Conservation (phyloP, 768 basidiomycete genomes). For the Rickenella mellea region DNA sequence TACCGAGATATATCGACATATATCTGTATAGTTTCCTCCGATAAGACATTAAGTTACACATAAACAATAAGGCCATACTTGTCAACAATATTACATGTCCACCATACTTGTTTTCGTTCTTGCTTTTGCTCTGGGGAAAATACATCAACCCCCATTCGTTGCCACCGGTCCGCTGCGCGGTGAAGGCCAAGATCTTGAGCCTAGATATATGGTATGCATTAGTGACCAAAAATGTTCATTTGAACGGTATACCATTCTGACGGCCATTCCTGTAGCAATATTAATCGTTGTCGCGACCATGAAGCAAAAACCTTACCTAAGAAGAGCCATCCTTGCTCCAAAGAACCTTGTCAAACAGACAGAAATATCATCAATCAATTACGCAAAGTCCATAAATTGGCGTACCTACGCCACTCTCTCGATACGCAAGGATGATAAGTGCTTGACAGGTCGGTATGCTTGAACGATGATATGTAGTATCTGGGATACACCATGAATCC, state of each 20-base stretch:
- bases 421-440: conserved; percentile 66
- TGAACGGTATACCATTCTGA: conserved; percentile 58
- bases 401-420: conserved; percentile 78
- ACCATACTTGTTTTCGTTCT: conserved; percentile 71
- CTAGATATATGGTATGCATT: conserved; percentile 22
- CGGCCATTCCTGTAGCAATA: conserved; percentile 51
- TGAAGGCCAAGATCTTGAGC: conserved; percentile 78
- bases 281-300: neutral
- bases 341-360: conserved; percentile 30
- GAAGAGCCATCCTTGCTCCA: conserved; percentile 84
- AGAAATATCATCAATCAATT: neutral
- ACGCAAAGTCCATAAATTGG: conserved; percentile 3
- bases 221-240: neutral
- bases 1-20: conserved; percentile 69
- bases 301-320: conserved; percentile 36
- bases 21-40: conserved; percentile 34
- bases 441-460: conserved; percentile 75
- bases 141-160: conserved; percentile 46
- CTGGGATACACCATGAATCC: conserved; percentile 28
- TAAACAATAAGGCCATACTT: conserved; percentile 33
- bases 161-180: conserved; percentile 70
- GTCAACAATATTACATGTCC: conserved; percentile 63
- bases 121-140: conserved; percentile 63
- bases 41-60: too few species aligned
- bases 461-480: conserved; percentile 55